Evolutionary conservation across 495 filamentous ascomycete genomes (phyloP), one percentile per base, ranked within the genome.

Genomic region (Trichoderma erinaceum): DNA sequence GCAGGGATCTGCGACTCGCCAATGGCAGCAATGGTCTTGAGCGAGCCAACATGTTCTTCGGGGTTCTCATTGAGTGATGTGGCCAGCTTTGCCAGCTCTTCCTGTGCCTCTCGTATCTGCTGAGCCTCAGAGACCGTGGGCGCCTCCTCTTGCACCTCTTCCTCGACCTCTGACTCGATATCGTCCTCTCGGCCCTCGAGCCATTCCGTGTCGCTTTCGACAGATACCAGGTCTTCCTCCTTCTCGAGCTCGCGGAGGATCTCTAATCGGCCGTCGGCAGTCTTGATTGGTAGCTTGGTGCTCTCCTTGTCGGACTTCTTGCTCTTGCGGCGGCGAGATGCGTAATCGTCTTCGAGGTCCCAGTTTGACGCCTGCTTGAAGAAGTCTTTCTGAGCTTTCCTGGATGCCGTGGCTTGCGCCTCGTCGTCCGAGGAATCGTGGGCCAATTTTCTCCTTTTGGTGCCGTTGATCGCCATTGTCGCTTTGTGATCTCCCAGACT

Each of bases 321-420:
- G 66, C 83, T 75, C 73, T 95, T 93, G 70, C 92, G 83, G 32
- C 90, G 88, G 70, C 85, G 86, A 50, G 84, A 84, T 78, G 97
- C 93, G 82, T 98, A 99, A 72, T 89, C 87, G 71, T 97, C 89
- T 78, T 99, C 95, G 63, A 96, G 83, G 75, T 96, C 85, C 95
- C 95, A 97, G 71, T 77, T 80, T 43, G 76, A 76, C 21, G 80
- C 80, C 73, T 75, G 80, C 46, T 79, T 78, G 73, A 81, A 77
- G 69, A 81, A 83, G 18, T 75, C 70, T 69, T 78, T 81, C 68
- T 84, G 78, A n/a, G 65, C 41, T 21, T 21, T 50, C 7, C 41
- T 15, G 16, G 65, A 66, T 21, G 21, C 15, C 23, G 56, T 13
- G 56, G 56, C 56, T 32, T 41, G 63, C 35, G 63, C 35, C 44